phyloP scores from a whole-genome alignment of 208 protist genomes.

The Leptomonas pyrrhocoris region DNA sequence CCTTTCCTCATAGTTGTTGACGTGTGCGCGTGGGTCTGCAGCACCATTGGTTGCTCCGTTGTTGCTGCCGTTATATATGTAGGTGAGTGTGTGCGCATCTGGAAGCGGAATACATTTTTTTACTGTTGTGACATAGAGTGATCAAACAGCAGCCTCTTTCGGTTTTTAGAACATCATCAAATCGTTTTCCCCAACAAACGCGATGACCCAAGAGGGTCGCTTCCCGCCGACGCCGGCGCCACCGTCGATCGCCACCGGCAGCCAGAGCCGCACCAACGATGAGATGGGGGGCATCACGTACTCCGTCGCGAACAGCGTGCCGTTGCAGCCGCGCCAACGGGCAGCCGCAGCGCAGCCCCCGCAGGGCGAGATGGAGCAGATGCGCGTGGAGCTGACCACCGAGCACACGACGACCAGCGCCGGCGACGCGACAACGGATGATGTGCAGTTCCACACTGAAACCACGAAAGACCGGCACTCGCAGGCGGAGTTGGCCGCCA shows the following conservation, averaged over 20 bases:
- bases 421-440: conserved; percentile 1
- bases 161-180: too few relatives aligned
- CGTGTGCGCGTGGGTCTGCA: too few relatives aligned
- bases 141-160: too few relatives aligned
- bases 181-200: conserved; percentile 1
- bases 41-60: too few relatives aligned
- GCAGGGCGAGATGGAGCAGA: background rate
- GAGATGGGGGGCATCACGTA: conserved; percentile 7
- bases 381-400: background rate
- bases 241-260: conserved; percentile 14
- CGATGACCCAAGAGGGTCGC: conserved; percentile 3
- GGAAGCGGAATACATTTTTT: too few relatives aligned
- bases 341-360: background rate
- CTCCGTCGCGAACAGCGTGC: conserved; percentile 11
- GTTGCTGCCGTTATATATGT: too few relatives aligned
- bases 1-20: too few relatives aligned
- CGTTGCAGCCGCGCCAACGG: background rate
- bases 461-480: conserved; percentile 10
- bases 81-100: too few relatives aligned
- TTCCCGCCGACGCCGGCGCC: conserved; percentile 10
- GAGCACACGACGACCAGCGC: conserved; percentile 4
- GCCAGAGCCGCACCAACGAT: conserved; percentile 7
- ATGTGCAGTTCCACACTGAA: conserved; percentile 14
- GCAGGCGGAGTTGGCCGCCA: conserved; percentile 5
- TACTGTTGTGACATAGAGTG: too few relatives aligned